Base-by-base conservation (phyloP, 2,329 filamentous ascomycete genomes). In the Pyrenophora seminiperda region DNA sequence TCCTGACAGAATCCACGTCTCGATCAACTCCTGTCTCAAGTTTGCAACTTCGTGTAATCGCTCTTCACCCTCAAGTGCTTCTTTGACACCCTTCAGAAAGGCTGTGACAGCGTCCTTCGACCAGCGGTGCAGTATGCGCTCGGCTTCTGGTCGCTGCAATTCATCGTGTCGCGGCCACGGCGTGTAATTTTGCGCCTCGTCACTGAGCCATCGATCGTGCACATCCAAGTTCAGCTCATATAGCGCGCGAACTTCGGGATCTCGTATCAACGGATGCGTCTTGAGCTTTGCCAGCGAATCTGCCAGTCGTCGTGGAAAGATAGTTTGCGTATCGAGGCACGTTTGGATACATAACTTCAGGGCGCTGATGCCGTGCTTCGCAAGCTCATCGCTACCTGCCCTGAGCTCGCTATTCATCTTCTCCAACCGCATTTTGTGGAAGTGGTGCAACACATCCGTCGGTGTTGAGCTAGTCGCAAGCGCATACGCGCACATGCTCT, bases 91-190 rank as follows among this genome's bases (percentile, higher is more conserved):
- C n/a, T 80, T 72, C 1, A 89, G 68, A 46, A 78, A 73, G 6
- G 61, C 54, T 4, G 63, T 52, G 15, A 76, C 70, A 18, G 73
- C 73, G 39, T 71, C 67, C 50, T 65, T 73, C 7, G 71, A 75
- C 76, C 73, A 78, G 31, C 63, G 59, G 36, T 70, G 69, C 19
- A 74, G 54, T 41, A 77, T 63, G 15, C 65, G 73, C 48, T 76
- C 73, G 5, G 71, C 75, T 14, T 79, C 76, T 2, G 68, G 47
- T 22, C 67, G 55, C 18, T 74, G 66, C 4, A 80, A 62, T 58
- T 94, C 89, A 58, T 92, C 90, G 62, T 95, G 86, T 22, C 89
- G 85, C 29, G 95, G 89, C 76, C 91, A 96, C 0, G 92, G 92
- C 1, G 86, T 93, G 67, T 95, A 97, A 58, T 88, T 88, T 38